phyloP scores from a whole-genome alignment of 306 rosid species.

The Ochetophila trinervis region DNA sequence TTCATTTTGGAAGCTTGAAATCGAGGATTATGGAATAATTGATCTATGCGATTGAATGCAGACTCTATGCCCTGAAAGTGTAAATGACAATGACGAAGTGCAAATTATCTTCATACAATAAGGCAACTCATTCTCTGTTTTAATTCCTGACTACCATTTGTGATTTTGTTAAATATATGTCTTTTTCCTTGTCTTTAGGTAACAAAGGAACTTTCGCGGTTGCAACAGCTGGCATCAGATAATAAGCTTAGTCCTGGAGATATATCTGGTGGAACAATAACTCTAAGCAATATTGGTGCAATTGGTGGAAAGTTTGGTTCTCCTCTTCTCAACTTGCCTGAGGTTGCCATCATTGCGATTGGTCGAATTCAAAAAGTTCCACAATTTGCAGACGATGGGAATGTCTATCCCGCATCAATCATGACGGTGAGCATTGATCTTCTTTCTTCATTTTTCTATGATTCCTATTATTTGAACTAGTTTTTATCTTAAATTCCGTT shows the following conservation, averaged over 20 bases:
- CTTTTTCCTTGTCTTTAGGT: constrained; percentile 39
- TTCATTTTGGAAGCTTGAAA: constrained; percentile 1
- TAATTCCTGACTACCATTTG: not conserved
- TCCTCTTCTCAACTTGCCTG: constrained; percentile 89
- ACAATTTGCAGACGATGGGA: constrained; percentile 56
- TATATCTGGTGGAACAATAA: constrained; percentile 75
- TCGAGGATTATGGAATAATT: constrained; percentile 2
- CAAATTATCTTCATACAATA: not conserved
- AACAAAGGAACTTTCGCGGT: constrained; percentile 82
- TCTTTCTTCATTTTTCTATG: not conserved
- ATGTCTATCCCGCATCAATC: constrained; percentile 61
- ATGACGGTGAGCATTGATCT: constrained; percentile 65
- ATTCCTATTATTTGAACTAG: not conserved
- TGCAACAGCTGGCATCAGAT: constrained; percentile 65
- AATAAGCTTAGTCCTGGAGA: constrained; percentile 82
- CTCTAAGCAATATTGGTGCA: constrained; percentile 88
- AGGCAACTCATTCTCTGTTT: too few species aligned
- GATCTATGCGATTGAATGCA: not conserved
- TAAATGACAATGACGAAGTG: not conserved
- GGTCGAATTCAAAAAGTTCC: constrained; percentile 86
- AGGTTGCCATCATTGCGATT: constrained; percentile 83
- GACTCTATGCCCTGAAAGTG: not conserved
- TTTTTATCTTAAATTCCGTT: not conserved
- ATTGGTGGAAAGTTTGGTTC: constrained; percentile 96
- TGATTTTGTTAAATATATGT: not conserved